Evolutionary conservation across 805 yeast species (phyloP).

Genomic region (Candida dajiaensis): DNA sequence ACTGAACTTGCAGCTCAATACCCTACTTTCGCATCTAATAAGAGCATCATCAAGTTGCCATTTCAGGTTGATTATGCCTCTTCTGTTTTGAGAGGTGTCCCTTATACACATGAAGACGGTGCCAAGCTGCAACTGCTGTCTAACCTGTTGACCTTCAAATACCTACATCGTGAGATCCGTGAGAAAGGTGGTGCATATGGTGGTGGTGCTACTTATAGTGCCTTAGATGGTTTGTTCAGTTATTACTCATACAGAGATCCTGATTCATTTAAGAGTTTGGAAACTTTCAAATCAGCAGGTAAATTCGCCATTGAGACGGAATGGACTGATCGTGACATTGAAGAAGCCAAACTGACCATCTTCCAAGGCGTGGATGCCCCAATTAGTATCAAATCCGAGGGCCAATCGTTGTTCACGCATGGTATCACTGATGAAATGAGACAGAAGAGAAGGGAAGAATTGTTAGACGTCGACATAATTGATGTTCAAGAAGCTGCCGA

Average conservation of each 20-base stretch:
- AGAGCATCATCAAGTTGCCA: slow-evolving; percentile 63
- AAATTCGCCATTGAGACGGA: slow-evolving; percentile 38
- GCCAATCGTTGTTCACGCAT: slow-evolving; percentile 55
- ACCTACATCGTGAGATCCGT: slow-evolving; percentile 82
- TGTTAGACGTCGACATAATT: slow-evolving; percentile 56
- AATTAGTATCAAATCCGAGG: slow-evolving; percentile 72
- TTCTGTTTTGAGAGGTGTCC: slow-evolving; percentile 56
- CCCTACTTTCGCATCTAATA: slow-evolving; percentile 17
- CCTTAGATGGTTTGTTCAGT: slow-evolving; percentile 71
- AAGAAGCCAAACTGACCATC: slow-evolving; percentile 84
- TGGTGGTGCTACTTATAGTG: slow-evolving; percentile 84
- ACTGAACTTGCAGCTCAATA: slow-evolving; percentile 9
- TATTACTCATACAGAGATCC: slow-evolving; percentile 95
- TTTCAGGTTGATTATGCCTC: slow-evolving; percentile 87
- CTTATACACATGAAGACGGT: slow-evolving; percentile 66
- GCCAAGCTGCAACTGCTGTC: slow-evolving; percentile 82
- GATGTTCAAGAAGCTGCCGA: slow-evolving; percentile 66
- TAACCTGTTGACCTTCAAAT: slow-evolving; percentile 73
- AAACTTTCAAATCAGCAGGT: slow-evolving; percentile 50
- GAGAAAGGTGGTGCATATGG: slow-evolving; percentile 99
- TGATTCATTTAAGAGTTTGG: slow-evolving; percentile 63
- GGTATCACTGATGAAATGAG: slow-evolving; percentile 74
- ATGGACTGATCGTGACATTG: slow-evolving; percentile 61
- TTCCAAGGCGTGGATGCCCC: slow-evolving; percentile 95
- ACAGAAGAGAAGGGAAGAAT: slow-evolving; percentile 69